Percentiles rank a stretch among this genome's conserved stretches.
Evolutionary conservation across 2,329 filamentous ascomycete genomes (phyloP).

Genomic region (Plenodomus tracheiphilus): DNA sequence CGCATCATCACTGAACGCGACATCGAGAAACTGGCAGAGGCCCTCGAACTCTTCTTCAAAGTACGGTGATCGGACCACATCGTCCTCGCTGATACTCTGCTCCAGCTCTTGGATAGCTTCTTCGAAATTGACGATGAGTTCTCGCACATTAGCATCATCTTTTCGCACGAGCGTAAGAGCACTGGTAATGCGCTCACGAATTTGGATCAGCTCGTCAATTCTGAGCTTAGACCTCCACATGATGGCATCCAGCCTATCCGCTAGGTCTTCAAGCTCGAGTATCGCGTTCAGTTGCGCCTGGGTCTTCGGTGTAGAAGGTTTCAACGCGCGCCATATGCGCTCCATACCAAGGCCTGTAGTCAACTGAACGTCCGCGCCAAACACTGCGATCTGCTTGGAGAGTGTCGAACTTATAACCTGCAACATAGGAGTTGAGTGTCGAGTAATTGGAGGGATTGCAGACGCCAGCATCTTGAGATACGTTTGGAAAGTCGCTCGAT

Average conservation of each 20-base stretch:
- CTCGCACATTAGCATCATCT: conserved; percentile 34
- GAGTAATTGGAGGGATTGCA: conserved; percentile 8
- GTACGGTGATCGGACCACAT: conserved; percentile 31
- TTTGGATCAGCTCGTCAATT: conserved; percentile 41
- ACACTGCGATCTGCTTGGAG: conserved; percentile 46
- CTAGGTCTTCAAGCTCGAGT: conserved; percentile 49
- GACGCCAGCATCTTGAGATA: conserved; percentile 50
- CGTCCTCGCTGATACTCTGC: conserved; percentile 31
- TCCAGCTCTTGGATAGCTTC: conserved; percentile 37
- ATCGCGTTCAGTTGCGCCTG: conserved; percentile 44
- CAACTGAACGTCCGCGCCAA: conserved; percentile 71
- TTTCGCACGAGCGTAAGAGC: conserved; percentile 36
- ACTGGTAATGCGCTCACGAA: conserved; percentile 39
- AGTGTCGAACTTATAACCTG: conserved; percentile 28
- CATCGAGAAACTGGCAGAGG: conserved; percentile 42
- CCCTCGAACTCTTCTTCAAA: conserved; percentile 45
- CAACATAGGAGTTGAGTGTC: conserved; percentile 19
- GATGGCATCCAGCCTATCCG: conserved; percentile 50
- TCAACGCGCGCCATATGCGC: conserved; percentile 71
- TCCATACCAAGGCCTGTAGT: conserved; percentile 81
- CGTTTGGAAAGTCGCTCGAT: conserved; percentile 59
- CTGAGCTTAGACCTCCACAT: conserved; percentile 42
- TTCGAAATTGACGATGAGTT: conserved; percentile 34
- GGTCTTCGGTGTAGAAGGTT: conserved; percentile 59
- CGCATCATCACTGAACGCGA: conserved; percentile 19